Conservation (phyloP, 805 yeast genomes). For the Yarrowia sp. region DNA sequence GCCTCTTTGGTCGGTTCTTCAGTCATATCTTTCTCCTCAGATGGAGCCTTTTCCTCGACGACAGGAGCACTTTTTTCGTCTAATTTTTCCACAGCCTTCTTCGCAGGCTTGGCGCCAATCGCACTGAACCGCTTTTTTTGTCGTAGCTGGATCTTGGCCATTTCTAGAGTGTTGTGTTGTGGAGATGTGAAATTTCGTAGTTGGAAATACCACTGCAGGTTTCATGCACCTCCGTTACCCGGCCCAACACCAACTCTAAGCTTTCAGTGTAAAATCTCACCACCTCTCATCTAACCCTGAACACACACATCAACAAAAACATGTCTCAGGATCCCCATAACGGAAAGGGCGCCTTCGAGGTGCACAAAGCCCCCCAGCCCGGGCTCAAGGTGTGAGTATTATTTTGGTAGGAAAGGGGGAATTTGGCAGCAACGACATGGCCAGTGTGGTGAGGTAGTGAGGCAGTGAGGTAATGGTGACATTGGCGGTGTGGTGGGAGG, state of each 20-base stretch:
- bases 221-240: not conserved
- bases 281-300: not conserved
- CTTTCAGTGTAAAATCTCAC: not conserved
- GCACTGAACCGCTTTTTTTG: constrained; percentile 27
- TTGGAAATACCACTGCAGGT: not conserved
- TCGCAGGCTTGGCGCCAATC: not conserved
- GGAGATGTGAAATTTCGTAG: not conserved
- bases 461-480: too few relatives aligned
- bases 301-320: not conserved
- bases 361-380: constrained; percentile 24
- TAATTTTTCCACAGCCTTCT: not conserved
- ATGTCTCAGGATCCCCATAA: constrained; percentile 26
- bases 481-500: not conserved
- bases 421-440: not conserved
- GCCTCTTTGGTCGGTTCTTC: not conserved
- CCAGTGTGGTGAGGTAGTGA: not conserved
- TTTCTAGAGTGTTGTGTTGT: not conserved
- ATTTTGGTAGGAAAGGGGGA: not conserved
- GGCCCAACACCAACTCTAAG: not conserved
- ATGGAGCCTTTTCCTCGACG: not conserved
- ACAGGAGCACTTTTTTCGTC: too few relatives aligned
- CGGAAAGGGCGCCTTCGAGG: constrained; percentile 27
- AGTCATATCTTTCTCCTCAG: not conserved
- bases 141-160: constrained; percentile 4
- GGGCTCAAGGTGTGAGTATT: constrained; percentile 22